These are phyloP conservation scores for Proteromonas lacertae DNA, from an alignment of 352 stramenopile genomes.

Conservation along the genomic window DNA sequence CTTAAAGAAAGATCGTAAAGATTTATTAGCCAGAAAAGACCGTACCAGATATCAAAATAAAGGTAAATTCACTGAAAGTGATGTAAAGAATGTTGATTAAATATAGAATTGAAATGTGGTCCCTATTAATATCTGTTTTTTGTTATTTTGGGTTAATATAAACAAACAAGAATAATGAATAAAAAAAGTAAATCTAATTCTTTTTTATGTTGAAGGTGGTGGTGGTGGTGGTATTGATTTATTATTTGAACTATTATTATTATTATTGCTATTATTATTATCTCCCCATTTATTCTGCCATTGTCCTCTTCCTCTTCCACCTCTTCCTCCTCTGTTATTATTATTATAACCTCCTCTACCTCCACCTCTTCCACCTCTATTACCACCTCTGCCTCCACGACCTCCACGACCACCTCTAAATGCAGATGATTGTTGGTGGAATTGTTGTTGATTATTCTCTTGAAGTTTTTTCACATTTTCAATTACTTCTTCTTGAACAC, in stretches of 20 bases:
- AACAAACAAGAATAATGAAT: too few relatives aligned
- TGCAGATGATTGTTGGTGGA: constrained; percentile 1
- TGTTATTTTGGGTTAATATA: too few relatives aligned
- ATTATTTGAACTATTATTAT: too few relatives aligned
- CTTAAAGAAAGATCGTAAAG: constrained; percentile 97
- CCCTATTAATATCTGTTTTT: background rate
- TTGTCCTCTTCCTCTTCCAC: background rate
- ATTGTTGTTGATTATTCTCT: constrained; percentile 12
- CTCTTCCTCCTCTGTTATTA: background rate
- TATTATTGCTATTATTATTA: constrained; percentile 2
- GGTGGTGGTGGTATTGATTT: too few relatives aligned
- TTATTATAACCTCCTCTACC: too few relatives aligned
- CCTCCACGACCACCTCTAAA: constrained; percentile 5
- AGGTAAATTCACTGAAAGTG: constrained; percentile 1
- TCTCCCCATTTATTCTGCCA: background rate
- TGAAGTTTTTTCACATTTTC: constrained; percentile 75
- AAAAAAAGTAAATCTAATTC: too few relatives aligned
- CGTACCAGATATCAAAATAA: too few relatives aligned
- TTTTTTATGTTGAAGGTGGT: too few relatives aligned
- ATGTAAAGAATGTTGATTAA: constrained; percentile 2
- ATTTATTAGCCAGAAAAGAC: constrained; percentile 90
- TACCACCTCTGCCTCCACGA: constrained; percentile 6
- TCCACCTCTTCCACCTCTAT: background rate
- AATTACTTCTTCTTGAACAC: constrained; percentile 71
- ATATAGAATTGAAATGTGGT: background rate